Conservation (phyloP, 2,329 filamentous ascomycete species). For the Ophiostoma novo-ulmi region DNA sequence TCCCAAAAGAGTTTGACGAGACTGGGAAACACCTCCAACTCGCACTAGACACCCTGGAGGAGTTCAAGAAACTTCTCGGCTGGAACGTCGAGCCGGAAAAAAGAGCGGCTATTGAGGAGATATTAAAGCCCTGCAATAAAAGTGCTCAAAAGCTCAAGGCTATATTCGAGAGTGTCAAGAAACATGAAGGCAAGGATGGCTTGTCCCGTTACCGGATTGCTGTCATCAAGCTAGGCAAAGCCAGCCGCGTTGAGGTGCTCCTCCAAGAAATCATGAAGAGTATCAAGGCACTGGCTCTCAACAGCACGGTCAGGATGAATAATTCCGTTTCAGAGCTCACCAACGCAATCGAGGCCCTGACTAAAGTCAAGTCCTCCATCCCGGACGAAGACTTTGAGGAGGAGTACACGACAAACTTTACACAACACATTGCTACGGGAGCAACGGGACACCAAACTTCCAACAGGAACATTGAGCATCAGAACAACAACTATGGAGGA, state of each 20-base stretch:
- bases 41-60: not conserved
- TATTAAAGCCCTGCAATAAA: not conserved
- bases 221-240: slow-evolving; percentile 2
- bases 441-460: not conserved
- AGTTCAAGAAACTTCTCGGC: not conserved
- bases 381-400: not conserved
- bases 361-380: not conserved
- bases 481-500: slow-evolving; percentile 4
- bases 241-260: not conserved
- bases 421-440: not conserved
- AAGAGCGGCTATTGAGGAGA: not conserved
- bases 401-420: not conserved
- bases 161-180: not conserved
- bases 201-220: not conserved
- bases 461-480: not conserved
- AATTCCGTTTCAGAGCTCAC: not conserved
- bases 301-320: not conserved
- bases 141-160: not conserved
- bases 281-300: not conserved
- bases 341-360: not conserved
- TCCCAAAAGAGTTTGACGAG: not conserved
- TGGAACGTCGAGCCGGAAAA: not conserved
- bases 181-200: not conserved
- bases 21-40: not conserved
- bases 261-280: not conserved